These are phyloP conservation scores for Mortierella sp. DNA, from an alignment of 371 early-diverging fungal genomes.

Conservation along the genomic window DNA sequence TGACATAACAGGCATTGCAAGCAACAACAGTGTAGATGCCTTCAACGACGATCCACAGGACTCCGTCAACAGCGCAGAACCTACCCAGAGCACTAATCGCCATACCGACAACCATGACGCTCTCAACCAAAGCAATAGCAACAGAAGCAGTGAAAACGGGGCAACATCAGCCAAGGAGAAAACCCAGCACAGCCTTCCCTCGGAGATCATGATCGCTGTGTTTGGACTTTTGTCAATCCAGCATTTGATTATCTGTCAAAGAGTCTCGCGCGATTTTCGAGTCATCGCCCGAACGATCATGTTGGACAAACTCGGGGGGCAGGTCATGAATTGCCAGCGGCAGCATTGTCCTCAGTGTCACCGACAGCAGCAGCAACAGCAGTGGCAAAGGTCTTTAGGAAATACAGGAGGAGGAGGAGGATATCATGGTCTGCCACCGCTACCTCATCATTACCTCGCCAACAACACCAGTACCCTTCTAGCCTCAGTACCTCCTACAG, in stretches of 20 bases:
- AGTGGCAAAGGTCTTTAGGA: conserved; percentile 1
- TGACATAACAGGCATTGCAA: too few species aligned
- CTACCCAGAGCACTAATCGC: too few species aligned
- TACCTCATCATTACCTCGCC: conserved; percentile 19
- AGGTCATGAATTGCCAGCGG: not conserved
- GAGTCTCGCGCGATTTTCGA: conserved; percentile 37
- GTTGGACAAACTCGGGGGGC: conserved; percentile 35
- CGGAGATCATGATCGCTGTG: conserved; percentile 32
- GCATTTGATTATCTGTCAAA: conserved; percentile 33
- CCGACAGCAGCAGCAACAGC: not conserved
- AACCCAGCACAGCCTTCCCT: conserved; percentile 17
- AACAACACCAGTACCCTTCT: not conserved
- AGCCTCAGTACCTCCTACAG: not conserved
- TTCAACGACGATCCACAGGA: too few species aligned
- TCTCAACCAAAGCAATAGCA: not conserved
- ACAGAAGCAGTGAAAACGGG: too few species aligned
- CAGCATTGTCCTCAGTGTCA: not conserved
- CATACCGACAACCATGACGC: not conserved
- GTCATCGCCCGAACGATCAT: conserved; percentile 19
- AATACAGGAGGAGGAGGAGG: not conserved
- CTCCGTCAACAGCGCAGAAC: too few species aligned
- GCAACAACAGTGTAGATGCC: too few species aligned
- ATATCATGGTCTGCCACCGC: conserved; percentile 14
- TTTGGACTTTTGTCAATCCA: conserved; percentile 21
- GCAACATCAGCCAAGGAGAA: not conserved